These are phyloP conservation scores for Ampelocalamus luodianensis DNA, from an alignment of 176 grass and related monocot species.

Conservation along the genomic window DNA sequence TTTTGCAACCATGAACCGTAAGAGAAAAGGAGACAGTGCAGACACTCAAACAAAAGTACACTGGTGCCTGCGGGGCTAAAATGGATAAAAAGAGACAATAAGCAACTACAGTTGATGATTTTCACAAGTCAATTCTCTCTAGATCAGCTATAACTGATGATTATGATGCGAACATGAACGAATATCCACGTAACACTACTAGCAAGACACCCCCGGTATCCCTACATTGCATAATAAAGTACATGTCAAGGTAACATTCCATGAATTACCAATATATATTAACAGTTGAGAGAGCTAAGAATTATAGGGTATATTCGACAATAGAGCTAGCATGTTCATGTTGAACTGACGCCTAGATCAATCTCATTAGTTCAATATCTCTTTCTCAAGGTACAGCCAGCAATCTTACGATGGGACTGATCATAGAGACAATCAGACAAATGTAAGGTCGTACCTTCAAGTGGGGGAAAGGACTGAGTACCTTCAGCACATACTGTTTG, in stretches of 20 bases:
- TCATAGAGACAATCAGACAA: constrained; percentile 13
- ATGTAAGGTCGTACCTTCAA: constrained; percentile 32
- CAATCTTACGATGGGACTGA: not conserved
- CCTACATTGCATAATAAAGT: not conserved
- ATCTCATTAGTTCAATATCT: constrained; percentile 2
- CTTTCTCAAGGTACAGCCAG: constrained; percentile 26
- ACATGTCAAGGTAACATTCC: not conserved
- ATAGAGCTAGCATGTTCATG: constrained; percentile 11
- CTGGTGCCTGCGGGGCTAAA: not conserved
- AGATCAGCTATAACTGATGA: constrained; percentile 7
- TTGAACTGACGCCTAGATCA: not conserved
- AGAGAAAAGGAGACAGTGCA: not conserved
- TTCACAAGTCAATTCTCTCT: constrained; percentile 13
- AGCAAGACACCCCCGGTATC: not conserved
- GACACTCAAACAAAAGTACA: not conserved
- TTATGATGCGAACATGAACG: not conserved
- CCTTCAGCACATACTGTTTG: not conserved
- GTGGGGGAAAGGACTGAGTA: constrained; percentile 1
- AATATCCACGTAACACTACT: not conserved
- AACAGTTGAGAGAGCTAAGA: not conserved
- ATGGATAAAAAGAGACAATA: not conserved
- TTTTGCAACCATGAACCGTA: not conserved
- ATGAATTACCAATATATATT: not conserved
- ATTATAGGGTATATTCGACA: not conserved
- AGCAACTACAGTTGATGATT: constrained; percentile 16